Evolutionary conservation across 2,329 filamentous ascomycete genomes (phyloP).

Genomic region (Monosporascus sp.): DNA sequence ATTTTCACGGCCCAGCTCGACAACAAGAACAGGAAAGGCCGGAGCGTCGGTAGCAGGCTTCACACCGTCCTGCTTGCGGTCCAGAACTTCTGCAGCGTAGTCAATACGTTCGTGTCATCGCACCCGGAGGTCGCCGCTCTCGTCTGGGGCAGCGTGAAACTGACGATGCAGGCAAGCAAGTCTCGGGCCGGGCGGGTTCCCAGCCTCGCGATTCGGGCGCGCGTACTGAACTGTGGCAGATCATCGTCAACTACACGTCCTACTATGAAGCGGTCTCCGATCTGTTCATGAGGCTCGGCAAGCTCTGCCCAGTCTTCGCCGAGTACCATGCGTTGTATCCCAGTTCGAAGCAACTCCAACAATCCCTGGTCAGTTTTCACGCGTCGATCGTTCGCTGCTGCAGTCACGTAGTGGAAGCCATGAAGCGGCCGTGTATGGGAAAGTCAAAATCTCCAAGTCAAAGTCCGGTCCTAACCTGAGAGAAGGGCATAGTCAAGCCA

Average conservation of each 20-base stretch:
- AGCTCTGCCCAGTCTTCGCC: slow-evolving; percentile 28
- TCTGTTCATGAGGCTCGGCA: slow-evolving; percentile 30
- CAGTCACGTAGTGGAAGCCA: slow-evolving; percentile 22
- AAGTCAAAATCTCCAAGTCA: background rate
- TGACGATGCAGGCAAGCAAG: slow-evolving; percentile 32
- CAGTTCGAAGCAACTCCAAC: slow-evolving; percentile 26
- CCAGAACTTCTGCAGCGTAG: slow-evolving; percentile 30
- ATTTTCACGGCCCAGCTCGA: slow-evolving; percentile 31
- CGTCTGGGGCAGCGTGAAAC: slow-evolving; percentile 38
- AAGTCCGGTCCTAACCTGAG: background rate
- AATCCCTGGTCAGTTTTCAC: slow-evolving; percentile 30
- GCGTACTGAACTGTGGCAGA: slow-evolving; percentile 12
- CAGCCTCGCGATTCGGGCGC: no score
- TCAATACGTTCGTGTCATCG: slow-evolving; percentile 33
- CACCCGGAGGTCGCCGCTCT: slow-evolving; percentile 32
- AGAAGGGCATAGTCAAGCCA: slow-evolving; percentile 14
- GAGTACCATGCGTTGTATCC: slow-evolving; percentile 33
- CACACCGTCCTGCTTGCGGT: slow-evolving; percentile 29
- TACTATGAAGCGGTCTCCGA: slow-evolving; percentile 35
- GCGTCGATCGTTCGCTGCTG: slow-evolving; percentile 31
- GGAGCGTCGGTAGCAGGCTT: slow-evolving; percentile 23
- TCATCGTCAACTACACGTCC: slow-evolving; percentile 28
- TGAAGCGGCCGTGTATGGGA: slow-evolving; percentile 21
- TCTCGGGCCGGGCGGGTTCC: no score
- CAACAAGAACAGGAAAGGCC: slow-evolving; percentile 16